A percentile compares a stretch with the other conserved stretches of the same genome.
These are phyloP conservation scores for Simplicillium aogashimaense DNA, from an alignment of 2,329 filamentous ascomycete genomes.

Conservation along the genomic window DNA sequence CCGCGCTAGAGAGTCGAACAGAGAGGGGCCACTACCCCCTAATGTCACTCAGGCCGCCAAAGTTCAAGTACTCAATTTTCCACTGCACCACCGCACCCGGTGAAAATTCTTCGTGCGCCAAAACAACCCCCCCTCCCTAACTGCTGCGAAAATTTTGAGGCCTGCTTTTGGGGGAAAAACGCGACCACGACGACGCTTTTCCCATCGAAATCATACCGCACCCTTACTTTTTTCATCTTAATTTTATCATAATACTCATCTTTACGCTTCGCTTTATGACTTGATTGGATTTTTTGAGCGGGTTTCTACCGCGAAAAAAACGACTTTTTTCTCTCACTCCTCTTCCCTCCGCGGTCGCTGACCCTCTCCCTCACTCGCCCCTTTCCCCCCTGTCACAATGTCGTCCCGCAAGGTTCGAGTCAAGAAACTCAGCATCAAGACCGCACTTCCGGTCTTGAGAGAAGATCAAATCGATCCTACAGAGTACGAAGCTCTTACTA, in stretches of 20 bases:
- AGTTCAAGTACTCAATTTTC: no score
- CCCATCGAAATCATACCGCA: slow-evolving; percentile 44
- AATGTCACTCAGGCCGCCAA: no score
- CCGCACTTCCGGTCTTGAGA: slow-evolving; percentile 74
- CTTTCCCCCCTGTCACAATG: slow-evolving; percentile 37
- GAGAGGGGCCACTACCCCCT: no score
- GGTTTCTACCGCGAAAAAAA: slow-evolving; percentile 35
- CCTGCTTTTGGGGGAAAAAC: no score
- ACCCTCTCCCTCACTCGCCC: slow-evolving; percentile 20
- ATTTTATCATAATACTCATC: slow-evolving; percentile 36
- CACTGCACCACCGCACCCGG: slow-evolving; percentile 13
- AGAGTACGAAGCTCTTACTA: slow-evolving; percentile 78
- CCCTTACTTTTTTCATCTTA: slow-evolving; percentile 42
- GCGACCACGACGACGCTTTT: slow-evolving; percentile 15
- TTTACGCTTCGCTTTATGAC: slow-evolving; percentile 49
- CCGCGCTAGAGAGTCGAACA: no score
- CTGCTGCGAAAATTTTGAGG: slow-evolving; percentile 4
- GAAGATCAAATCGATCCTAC: slow-evolving; percentile 83
- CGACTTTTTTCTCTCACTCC: slow-evolving; percentile 19
- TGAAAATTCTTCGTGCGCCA: slow-evolving; percentile 46
- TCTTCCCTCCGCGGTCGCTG: slow-evolving; percentile 9
- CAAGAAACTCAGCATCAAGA: slow-evolving; percentile 89
- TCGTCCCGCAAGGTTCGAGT: slow-evolving; percentile 63
- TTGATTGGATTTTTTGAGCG: slow-evolving; percentile 55
- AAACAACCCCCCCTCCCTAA: slow-evolving; percentile 43